Percentiles rank a stretch among this genome's conserved stretches.
These are phyloP conservation scores for Eleusine coracana DNA, from an alignment of 176 grass and related monocot species.

Conservation along the genomic window DNA sequence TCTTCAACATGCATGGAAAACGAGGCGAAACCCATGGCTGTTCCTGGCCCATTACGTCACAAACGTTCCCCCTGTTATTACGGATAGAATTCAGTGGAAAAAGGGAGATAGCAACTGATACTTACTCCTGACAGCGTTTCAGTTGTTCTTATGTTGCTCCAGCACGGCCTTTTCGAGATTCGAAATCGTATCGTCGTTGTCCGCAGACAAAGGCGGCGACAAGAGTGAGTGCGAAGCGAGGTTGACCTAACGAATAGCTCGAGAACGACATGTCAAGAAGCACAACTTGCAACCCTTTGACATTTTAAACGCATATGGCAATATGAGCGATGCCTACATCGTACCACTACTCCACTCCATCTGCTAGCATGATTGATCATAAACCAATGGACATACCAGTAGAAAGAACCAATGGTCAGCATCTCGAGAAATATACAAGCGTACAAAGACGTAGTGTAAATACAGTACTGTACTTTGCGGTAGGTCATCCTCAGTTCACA, in stretches of 20 bases:
- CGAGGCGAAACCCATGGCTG: not conserved
- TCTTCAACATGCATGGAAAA: no score
- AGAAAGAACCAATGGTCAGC: not conserved
- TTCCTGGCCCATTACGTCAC: not conserved
- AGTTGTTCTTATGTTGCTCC: not conserved
- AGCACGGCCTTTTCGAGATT: not conserved
- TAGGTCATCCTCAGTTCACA: not conserved
- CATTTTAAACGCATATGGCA: not conserved
- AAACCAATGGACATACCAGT: not conserved
- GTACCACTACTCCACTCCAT: not conserved
- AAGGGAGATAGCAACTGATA: not conserved
- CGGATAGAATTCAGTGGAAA: no score
- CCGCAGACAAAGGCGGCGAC: not conserved
- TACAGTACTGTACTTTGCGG: not conserved
- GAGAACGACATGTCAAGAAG: not conserved
- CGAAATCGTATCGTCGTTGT: not conserved
- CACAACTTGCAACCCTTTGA: not conserved
- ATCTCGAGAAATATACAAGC: constrained; percentile 12
- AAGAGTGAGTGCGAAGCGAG: not conserved
- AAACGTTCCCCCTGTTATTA: not conserved
- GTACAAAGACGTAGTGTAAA: not conserved
- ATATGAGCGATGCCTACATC: not conserved
- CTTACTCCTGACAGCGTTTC: not conserved
- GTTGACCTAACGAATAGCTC: not conserved
- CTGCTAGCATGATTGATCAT: not conserved